Base-by-base conservation (phyloP, 1,284 basidiomycete species). In the Boletus mariae region DNA sequence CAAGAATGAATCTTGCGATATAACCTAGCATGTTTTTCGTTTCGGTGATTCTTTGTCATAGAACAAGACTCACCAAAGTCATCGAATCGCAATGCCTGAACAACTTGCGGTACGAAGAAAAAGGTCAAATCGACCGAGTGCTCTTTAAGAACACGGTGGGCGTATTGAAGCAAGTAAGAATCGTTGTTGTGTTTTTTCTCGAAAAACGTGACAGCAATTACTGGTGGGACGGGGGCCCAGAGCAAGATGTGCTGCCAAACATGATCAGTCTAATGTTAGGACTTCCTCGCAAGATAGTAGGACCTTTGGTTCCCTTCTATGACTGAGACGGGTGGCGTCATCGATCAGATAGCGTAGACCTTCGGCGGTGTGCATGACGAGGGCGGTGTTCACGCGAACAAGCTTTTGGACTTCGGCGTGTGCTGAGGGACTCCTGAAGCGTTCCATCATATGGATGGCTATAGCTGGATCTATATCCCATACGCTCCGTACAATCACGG, bases 41-140 rank as follows among this genome's bases (percentile, higher is more conserved):
- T 47, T 58, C 45, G 45, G 37, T 29, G 41, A n/a, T 23, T 32
- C 1, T 37, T 52, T 28, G 8, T 29, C 15, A 31, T n/a, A 29
- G 38, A 44, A 45, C 20, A 45, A 56, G 29, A 56, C 79, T 59
- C 65, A 90, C 95, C 95, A 7, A 93, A 78, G 20, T 87, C 83
- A 65, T 98, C 94, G 52, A 88, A 84, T 11, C 94, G 86, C 17
- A 99, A 78, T 3, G 94, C 94, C 69, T 99, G 97, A 1, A 99
- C 97, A 20, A 99, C 87, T 78, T 99, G 97, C 0, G 97, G 97
- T 15, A 99, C 94, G 68, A 98, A 99, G 80, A 99, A 99, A 81
- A 99, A 99, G 0, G 95, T 96, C 45, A 98, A 71, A 25, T 94
- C 87, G 15, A 99, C 92, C 0, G 94, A 92, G 67, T 98, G 94